These are phyloP conservation scores for Beauveria sp. DNA, from an alignment of 2,329 filamentous ascomycete species.

Conservation along the genomic window DNA sequence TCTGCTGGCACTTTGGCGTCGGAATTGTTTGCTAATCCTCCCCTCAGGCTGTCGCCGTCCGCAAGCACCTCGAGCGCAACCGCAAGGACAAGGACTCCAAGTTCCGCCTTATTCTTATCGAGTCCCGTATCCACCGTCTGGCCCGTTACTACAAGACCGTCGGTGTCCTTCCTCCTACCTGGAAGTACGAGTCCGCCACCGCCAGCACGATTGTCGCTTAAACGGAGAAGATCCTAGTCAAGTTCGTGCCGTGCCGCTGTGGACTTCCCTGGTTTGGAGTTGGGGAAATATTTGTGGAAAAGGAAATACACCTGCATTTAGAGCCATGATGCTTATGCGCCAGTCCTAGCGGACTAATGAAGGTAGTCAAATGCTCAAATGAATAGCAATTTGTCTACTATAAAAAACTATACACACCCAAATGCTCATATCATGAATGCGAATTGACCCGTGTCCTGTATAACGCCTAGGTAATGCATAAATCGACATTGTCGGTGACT, in stretches of 20 bases:
- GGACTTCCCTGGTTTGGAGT: constrained; percentile 36
- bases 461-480: constrained; percentile 7
- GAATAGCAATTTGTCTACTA: constrained; percentile 20
- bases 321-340: constrained; percentile 34
- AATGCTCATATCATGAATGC: constrained; percentile 3
- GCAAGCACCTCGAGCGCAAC: constrained; percentile 99
- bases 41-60: constrained; percentile 81
- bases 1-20: neutral
- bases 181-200: constrained; percentile 98
- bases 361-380: constrained; percentile 27
- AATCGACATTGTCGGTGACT: neutral
- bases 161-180: constrained; percentile 77
- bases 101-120: constrained; percentile 99
- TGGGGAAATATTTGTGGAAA: constrained; percentile 32
- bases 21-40: constrained; percentile 18
- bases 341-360: constrained; percentile 26
- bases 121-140: constrained; percentile 99
- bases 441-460: neutral
- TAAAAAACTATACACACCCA: constrained; percentile 14
- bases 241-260: constrained; percentile 16
- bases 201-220: constrained; percentile 91
- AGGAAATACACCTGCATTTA: constrained; percentile 31
- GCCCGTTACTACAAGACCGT: constrained; percentile 99
- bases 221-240: constrained; percentile 28
- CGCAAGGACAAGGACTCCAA: constrained; percentile 99